phyloP scores from a whole-genome alignment of 2,329 filamentous ascomycete genomes.

The Alternaria incomplexa region DNA sequence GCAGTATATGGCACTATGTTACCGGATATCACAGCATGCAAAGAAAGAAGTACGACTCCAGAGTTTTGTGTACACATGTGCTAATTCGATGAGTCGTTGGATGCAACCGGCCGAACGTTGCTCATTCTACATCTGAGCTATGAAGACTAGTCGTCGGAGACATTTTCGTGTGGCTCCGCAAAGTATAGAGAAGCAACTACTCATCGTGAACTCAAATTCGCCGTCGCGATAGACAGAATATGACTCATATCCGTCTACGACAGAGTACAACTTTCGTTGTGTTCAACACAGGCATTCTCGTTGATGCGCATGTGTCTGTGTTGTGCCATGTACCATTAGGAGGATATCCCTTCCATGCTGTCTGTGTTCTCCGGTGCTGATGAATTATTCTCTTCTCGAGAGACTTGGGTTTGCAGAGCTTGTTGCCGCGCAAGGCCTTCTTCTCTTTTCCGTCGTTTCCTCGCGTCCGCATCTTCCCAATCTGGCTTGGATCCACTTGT shows the following conservation, averaged over 20 bases:
- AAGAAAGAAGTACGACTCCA: not conserved
- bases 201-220: not conserved
- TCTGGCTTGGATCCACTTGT: conserved; percentile 26
- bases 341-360: conserved; percentile 2
- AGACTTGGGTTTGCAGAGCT: conserved; percentile 21
- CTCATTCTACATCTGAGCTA: not conserved
- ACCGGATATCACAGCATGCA: not conserved
- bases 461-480: conserved; percentile 50
- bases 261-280: not conserved
- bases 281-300: not conserved
- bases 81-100: conserved; percentile 9
- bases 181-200: not conserved
- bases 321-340: not conserved
- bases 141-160: not conserved
- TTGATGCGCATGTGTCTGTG: not conserved
- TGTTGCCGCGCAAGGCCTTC: conserved; percentile 60
- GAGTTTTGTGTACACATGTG: not conserved
- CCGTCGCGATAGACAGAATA: not conserved
- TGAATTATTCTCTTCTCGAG: not conserved
- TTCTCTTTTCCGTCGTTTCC: conserved; percentile 49
- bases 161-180: not conserved
- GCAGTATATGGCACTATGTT: not conserved
- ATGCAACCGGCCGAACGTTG: not conserved
- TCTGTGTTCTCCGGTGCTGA: not conserved
- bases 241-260: not conserved